Base-by-base conservation (phyloP, 345 rosid genomes). In the Turritis glabra region DNA sequence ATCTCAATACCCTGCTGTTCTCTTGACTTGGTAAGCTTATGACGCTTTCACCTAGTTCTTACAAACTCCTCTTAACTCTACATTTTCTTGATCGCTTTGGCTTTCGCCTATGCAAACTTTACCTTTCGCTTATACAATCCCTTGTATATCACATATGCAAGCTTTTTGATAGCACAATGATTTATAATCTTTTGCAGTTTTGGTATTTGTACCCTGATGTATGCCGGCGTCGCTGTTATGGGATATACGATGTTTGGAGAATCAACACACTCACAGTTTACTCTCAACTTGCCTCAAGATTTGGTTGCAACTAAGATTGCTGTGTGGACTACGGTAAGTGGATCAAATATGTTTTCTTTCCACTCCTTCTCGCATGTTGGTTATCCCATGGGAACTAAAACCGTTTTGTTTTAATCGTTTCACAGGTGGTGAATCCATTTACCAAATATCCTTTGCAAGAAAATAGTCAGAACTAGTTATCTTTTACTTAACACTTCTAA, bases 201-300 rank as follows among this genome's bases (percentile, higher is more conserved):
- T 59, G 71, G 30, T 40, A 71, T 92, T 25, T 92, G 97, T 77
- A 84, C 96, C 21, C 7, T 79, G 76, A 25, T 95, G 97, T 95
- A 92, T 52, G 96, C 90, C 6, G 88, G 92, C 29, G 95, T 81
- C 18, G 99, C 97, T 53, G 52, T 83, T 1, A 88, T 87, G 97
- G 99, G 99, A 4, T 95, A 92, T 82, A 83, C 86, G 0, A 90
- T 92, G 97, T 95, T 95, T 57, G 99, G 99, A 70, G 93, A 88
- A 48, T 69, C 83, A 71, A 87, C 88, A 46, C 47, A 75, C 14
- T 90, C 99, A 2, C 99, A 95, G 61, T 92, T 87, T 82, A 92
- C 97, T 5, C 97, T 95, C 41, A 95, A 95, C 90, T 74, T 95
- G 94, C 97, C 97, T 5, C 81, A 84, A 59, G 84, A 95, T 67